Evolutionary conservation across 768 basidiomycete species (phyloP), one percentile per base, ranked within the genome.

Genomic region (Ramaria rubella): DNA sequence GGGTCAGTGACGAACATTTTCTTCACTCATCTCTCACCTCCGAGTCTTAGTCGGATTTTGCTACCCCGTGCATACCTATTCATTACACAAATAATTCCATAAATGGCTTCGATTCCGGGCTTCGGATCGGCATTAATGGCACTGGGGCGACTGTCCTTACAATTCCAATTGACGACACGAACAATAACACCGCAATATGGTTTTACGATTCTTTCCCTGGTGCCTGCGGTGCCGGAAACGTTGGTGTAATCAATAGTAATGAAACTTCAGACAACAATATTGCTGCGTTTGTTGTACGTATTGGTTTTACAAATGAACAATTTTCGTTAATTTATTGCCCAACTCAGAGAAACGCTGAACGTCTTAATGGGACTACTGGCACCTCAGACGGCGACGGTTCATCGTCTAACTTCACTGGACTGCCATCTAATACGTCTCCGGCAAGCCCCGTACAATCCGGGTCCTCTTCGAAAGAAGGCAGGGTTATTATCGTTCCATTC

Each of bases 181-280:
- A 76, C 57, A 73, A 72, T 55, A 61, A 59, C 11, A 78, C 82
- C 19, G 71, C 82, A 48, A 53, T 53, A 7, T 85, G 82, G 82
- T 85, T 81, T 66, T 85, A 70, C 65, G 83, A 85, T 69, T 64
- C 61, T 58, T 75, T 74, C 59, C 24, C 26, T 21, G 57, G 57
- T 14, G 77, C 76, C 6, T 85, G 83, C 65, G 74, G 70, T 2
- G 59, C 72, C 50, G 83, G 82, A 50, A 82, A 81, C 30, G 82
- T 85, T 43, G 83, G 83, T 38, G 83, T 69, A 9, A 80, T 85
- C 62, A 85, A 85, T 62, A 61, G 73, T 57, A 81, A 83, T 59
- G 70, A 70, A 40, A 74, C 70, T 45, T 70, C 70, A 24, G 66
- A 61, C 7, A 66, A 67, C 64, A 73, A 71, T 34, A 59, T 73